Evolutionary conservation across 371 early-diverging fungal genomes (phyloP).

Genomic region (Lichtheimia corymbifera): DNA sequence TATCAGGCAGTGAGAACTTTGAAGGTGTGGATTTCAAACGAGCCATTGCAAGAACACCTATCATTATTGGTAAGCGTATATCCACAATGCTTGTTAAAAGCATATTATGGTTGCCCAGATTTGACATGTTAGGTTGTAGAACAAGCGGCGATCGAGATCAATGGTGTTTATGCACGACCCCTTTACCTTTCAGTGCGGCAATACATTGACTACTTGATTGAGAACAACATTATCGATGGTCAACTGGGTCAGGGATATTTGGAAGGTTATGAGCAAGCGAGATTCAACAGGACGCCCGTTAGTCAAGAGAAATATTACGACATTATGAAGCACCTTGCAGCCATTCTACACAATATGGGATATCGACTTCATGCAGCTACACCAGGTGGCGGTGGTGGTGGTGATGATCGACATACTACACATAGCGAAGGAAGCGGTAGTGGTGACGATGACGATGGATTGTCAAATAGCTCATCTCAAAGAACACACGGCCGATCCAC

Average conservation of each 20-base stretch:
- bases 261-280: constrained; percentile 57
- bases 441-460: neutral
- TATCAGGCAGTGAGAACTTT: constrained; percentile 38
- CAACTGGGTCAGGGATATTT: constrained; percentile 54
- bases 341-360: constrained; percentile 48
- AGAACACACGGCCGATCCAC: neutral
- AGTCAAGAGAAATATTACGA: constrained; percentile 41
- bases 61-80: constrained; percentile 53
- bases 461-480: neutral
- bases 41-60: constrained; percentile 64
- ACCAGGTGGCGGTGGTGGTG: neutral
- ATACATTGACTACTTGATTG: constrained; percentile 57
- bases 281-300: constrained; percentile 46
- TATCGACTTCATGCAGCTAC: constrained; percentile 21
- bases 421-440: neutral
- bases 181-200: constrained; percentile 55
- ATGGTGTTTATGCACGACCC: constrained; percentile 46
- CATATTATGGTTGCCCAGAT: too few species aligned
- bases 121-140: constrained; percentile 26
- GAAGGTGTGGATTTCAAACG: constrained; percentile 65
- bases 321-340: constrained; percentile 50
- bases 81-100: too few species aligned
- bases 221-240: constrained; percentile 43
- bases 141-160: constrained; percentile 49
- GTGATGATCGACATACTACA: too few species aligned